Evolutionary conservation across 2,329 filamentous ascomycete genomes (phyloP), one percentile per base, ranked within the genome.

Genomic region (Aspergillus calidoustus): DNA sequence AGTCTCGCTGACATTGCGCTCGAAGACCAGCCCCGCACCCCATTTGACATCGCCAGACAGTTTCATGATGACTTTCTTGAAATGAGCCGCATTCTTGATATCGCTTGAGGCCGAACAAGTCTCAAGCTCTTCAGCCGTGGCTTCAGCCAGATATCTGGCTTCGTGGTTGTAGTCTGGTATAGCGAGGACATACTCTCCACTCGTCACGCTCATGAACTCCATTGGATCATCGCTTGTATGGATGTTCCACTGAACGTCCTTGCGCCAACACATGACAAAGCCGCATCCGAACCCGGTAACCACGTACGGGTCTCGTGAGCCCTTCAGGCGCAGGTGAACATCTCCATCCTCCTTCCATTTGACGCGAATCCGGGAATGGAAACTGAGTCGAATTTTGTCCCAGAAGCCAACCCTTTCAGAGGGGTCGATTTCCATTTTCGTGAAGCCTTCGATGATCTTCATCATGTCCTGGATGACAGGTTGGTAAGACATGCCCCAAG

Each of bases 51-150:
- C 96, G 15, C 95, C 95, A 3, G 95, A 98, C 13, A 99, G 84
- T 78, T 99, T 99, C 94, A 99, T 98, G 55, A 97, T 87, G 3
- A 98, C 95, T 78, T 99, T 99, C 77, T 97, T 97, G 83, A 99
- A 99, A 0, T 89, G 84, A n/a, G 93, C 91, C 2, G 90, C 88
- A 41, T 90, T 86, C 69, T 88, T 91, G 71, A 85, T 60, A 67
- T 84, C 88, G 62, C 88, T 89, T 15, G 87, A 86, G 54, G 84
- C 86, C 2, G 85, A 80, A 34, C 87, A 81, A 67, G 84, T 89
- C 55, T 87, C 86, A 51, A 84, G 81, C 57, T 88, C 85, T 56
- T 80, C 74, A 7, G 73, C 66, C 22, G 81, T 80, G 31, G 70
- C 70, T 56, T 77, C 75, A 51, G 73, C 74, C 19, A 87, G 84